phyloP scores from a whole-genome alignment of 257 asterid genomes.

The Petunia axillaris region DNA sequence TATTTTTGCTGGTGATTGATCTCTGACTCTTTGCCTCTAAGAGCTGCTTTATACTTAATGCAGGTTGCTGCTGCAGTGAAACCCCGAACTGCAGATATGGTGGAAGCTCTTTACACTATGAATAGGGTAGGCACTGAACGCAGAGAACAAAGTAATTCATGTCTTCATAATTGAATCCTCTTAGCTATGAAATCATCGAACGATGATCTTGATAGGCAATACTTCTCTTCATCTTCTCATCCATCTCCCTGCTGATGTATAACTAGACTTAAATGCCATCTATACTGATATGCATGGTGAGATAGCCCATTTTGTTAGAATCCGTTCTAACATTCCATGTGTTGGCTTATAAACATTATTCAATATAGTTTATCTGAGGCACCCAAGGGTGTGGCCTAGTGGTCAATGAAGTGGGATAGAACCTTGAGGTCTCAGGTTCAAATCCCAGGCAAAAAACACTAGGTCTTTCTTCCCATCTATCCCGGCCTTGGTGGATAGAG shows the following conservation, averaged over 20 bases:
- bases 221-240: conserved; percentile 20
- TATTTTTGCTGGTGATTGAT: conserved; percentile 23
- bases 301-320: conserved; percentile 1
- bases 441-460: too few relatives aligned
- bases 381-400: not conserved
- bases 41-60: conserved; percentile 27
- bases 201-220: not conserved
- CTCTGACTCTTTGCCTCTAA: conserved; percentile 21
- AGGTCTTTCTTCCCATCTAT: too few relatives aligned
- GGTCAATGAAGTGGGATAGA: too few relatives aligned
- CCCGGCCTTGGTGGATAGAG: too few relatives aligned
- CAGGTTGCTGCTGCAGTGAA: conserved; percentile 76
- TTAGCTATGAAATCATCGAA: conserved; percentile 18
- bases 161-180: conserved; percentile 14
- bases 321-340: conserved; percentile 7
- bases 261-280: conserved; percentile 4
- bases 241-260: conserved; percentile 9
- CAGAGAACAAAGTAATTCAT: conserved; percentile 1
- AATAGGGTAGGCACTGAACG: conserved; percentile 34
- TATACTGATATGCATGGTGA: conserved; percentile 12
- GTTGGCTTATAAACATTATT: conserved; percentile 15
- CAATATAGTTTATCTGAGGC: conserved; percentile 5
- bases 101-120: conserved; percentile 78
- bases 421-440: too few relatives aligned
- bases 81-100: conserved; percentile 77